Base-by-base conservation (phyloP, 2,329 filamentous ascomycete genomes). In the Rhynchosporium graminicola region DNA sequence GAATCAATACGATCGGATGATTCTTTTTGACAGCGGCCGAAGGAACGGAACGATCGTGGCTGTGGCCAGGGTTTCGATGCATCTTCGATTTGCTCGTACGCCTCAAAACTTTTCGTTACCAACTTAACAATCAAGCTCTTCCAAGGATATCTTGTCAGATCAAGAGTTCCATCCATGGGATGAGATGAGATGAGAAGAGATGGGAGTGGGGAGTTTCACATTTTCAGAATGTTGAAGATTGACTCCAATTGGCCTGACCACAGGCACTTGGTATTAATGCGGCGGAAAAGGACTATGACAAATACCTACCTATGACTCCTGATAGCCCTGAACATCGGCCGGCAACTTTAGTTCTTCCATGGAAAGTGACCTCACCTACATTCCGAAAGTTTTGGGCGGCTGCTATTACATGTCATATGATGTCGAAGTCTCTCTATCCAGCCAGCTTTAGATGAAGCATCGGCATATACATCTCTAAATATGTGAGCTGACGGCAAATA, bases 381-480 rank as follows among this genome's bases (percentile, higher is more conserved):
- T 10, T 57, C 13, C 28, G 33, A 20, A 40, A 33, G n/a, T 15
- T 57, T 40, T 13, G 40, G 42, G 45, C 36, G 43, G 40, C n/a
- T 59, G 26, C 63, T 65, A 10, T 36, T 36, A 62, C 65, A 67
- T 63, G 58, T 67, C 65, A 67, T 65, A 63, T 61, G 63, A 65
- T 59, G 15, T 13, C 60, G 59, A 42, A 51, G 26, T 38, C 36
- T 31, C 9, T n/a, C 43, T 33, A 38, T 20, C 29, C 45, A 48
- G 46, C 55, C 40, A 59, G 50, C n/a, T 50, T 28, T 38, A 46
- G 33, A 45, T 45, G 47, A 57, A 61, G 42, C 46, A 28, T 63
- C 62, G 62, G 65, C 65, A 67, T 51, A 63, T 63, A 9, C n/a
- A n/a, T 26, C 33, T 20, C 28, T 13, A 42, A 59, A 43, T 4